Evolutionary conservation across 169 alveolate species (phyloP), one percentile per base, ranked within the genome.

Genomic region (Cryptosporidium tyzzeri): DNA sequence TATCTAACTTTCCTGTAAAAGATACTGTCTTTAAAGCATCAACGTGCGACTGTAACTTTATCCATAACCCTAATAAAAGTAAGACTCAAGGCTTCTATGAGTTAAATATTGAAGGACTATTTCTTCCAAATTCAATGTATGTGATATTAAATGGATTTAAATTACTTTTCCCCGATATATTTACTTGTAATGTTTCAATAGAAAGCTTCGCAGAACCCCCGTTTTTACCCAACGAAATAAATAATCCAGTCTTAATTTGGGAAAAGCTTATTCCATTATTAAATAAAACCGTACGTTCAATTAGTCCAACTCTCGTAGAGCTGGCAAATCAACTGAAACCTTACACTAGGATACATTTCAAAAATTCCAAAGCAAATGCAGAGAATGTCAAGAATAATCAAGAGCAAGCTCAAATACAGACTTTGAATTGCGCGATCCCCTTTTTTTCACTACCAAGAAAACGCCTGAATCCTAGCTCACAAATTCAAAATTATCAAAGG

Each of bases 171-270:
- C 68, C 89, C 5, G 89, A 80, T 48, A 61, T 80, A 9, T n/a
- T 9, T 23, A 26, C 73, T 14, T 59, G 35, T 21, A 35, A 14
- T 44, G 37, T 80, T 14, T 62, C 89, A 16, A 23, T 80, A 31
- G 89, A 80, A 80, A 62, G 37, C 50, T 14, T 16, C 12, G 65
- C 74, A 39, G 89, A 80, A 14, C 89, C 89, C 4, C 89, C 89
- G 8, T 80, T 80, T 45, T 39, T 80, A 2, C 89, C 89, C 14
- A 26, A 7, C 10, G 89, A 80, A 80, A 3, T 35, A 62, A 41
- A 3, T 7, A 62, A 80, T 1, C 35, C 62, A 18, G 26, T 23
- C 5, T 14, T 61, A 16, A 44, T 80, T 80, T 80, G 89, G 89
- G 89, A 80, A 29, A 59, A 29, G 16, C 45, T 62, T 2, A 59